Evolutionary conservation across 345 rosid genomes (phyloP), one percentile per base, ranked within the genome.

Genomic region (Zanthoxylum bungeanum): DNA sequence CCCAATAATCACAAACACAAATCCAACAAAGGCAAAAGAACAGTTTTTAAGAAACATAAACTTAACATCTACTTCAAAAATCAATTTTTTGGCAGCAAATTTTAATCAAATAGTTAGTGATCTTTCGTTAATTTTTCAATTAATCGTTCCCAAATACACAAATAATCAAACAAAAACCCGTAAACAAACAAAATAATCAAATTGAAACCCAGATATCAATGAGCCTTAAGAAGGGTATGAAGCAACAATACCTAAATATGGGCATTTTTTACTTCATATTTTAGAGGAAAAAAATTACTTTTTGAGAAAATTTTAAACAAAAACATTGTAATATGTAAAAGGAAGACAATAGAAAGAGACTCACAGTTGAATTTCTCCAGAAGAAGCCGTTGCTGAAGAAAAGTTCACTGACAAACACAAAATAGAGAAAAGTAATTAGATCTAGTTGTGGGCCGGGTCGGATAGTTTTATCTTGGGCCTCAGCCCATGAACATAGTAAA

Each of bases 61-160:
- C n/a, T n/a, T n/a, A 40, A 7, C 1, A 0, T n/a, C 1, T 1
- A 4, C 25, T 0, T 19, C 10, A 42, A 24, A 2, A 56, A 57
- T 5, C 42, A 17, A 4, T 12, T 14, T 56, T 25, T 57, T 5
- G 9, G 7, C 14, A 14, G 2, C 0, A 14, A 30, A 22, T 30
- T 58, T 70, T 44, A 9, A 46, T 70, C 73, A n/a, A 28, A 70
- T 42, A 44, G n/a, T 31, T 46, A 24, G 56, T 44, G 42, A 51
- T 24, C 4, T 9, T 28, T 53, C 53, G 21, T 24, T 9, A 69
- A 28, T 10, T 40, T 3, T 11, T 42, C 14, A 11, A 56, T n/a
- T 22, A 47, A 31, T 47, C 42, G 14, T 33, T 5, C 16, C 5
- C 36, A 2, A 7, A 7, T 0, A 11, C 3, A 56, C 10, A 56